Evolutionary conservation across 116 monocot genomes (phyloP).

Genomic region (Cymodocea nodosa): DNA sequence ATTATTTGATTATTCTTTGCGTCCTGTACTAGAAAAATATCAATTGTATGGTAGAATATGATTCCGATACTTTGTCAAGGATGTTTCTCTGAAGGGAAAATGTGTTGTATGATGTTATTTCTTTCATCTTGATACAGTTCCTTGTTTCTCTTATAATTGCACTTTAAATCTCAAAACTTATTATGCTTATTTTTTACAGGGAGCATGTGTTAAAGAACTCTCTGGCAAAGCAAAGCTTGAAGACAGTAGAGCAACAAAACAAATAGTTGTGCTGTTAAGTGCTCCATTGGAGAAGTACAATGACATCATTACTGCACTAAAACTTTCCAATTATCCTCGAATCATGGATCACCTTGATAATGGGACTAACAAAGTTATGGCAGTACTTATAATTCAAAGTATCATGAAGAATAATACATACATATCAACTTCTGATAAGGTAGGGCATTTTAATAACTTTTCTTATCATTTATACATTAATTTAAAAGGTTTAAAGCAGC

Average conservation of each 20-base stretch:
- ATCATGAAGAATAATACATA: slow-evolving; percentile 91
- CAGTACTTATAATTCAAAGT: slow-evolving; percentile 97
- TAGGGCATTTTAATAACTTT: slow-evolving; percentile 13
- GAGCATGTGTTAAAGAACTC: slow-evolving; percentile 88
- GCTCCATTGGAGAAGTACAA: slow-evolving; percentile 97
- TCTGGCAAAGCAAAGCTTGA: slow-evolving; percentile 81
- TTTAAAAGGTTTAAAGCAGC: neutral
- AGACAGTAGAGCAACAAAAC: slow-evolving; percentile 83
- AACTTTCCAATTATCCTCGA: slow-evolving; percentile 86
- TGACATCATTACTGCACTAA: slow-evolving; percentile 84
- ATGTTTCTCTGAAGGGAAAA: too few species aligned
- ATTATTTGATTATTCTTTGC: neutral
- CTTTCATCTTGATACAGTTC: neutral
- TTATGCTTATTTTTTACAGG: slow-evolving; percentile 23
- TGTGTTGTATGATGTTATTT: neutral
- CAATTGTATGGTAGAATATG: too few species aligned
- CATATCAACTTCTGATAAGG: slow-evolving; percentile 84
- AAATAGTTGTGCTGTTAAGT: slow-evolving; percentile 96
- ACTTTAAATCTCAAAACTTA: neutral
- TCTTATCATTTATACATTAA: neutral
- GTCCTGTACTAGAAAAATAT: too few species aligned
- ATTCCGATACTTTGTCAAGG: too few species aligned
- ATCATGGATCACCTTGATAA: slow-evolving; percentile 94
- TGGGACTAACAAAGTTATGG: slow-evolving; percentile 94
- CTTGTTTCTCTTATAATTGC: neutral